Base-by-base conservation (phyloP, 2,329 filamentous ascomycete species). In the Cladosporium colombiae region DNA sequence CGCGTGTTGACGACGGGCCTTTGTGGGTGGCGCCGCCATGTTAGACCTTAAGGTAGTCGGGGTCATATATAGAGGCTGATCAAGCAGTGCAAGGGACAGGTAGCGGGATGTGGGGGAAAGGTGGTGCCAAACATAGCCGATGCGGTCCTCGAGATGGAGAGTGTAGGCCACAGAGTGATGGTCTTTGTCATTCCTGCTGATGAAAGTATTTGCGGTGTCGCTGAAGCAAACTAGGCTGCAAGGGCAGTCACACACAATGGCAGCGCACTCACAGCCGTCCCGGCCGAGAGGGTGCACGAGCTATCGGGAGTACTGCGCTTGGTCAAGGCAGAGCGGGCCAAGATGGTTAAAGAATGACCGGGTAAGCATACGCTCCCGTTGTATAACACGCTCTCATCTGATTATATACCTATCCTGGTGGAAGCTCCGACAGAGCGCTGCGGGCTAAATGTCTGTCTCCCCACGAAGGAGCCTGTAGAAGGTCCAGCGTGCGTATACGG, bases 261-360 rank as follows among this genome's bases (percentile, higher is more conserved):
- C 31, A 82, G 88, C 76, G 82, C 83, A 10, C 86, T 37, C 49
- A 63, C 49, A 56, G 49, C 61, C 49, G 61, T 10, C 61, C 49
- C 31, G 31, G 18, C 50, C 23, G 33, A 63, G 61, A 56, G 46
- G 61, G 46, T 63, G 49, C 61, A 49, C 50, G 61, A 63, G 49
- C 49, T 56, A 31, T 56, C 31, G 50, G 59, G 61, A 23, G 61
- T 63, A 25, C 61, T 63, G 27, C n/a, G 49, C 49, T 56, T 63
- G 49, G 46, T 63, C 33, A 56, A 31, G 49, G 33, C 61, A 56
- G 61, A 37, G 61, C 49, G 11, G 46, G 50, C 27, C 53, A 65
- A 65, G 55, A 57, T 64, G 31, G 61, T 46, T 50, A 56, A 29
- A 21, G 61, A 50, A 0, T 60, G 35, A 37, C 35, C 53, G 40